These are phyloP conservation scores for Arabidopsis hybrid DNA, from an alignment of 441 rosid species.

Conservation along the genomic window DNA sequence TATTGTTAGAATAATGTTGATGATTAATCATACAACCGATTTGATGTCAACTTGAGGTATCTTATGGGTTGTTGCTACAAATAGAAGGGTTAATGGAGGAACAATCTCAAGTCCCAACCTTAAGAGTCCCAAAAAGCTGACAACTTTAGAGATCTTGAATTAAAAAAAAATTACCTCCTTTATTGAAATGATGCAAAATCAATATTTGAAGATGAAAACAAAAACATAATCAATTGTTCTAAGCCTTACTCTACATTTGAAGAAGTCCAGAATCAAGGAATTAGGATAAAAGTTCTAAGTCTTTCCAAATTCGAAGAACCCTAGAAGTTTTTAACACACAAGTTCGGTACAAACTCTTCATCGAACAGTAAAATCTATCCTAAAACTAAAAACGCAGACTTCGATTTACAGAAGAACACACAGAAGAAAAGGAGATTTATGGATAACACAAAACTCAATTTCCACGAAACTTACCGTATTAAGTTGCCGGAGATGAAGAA, in stretches of 20 bases:
- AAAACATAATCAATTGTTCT: conserved; percentile 7
- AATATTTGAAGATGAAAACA: conserved; percentile 3
- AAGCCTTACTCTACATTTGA: conserved; percentile 15
- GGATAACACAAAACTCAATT: not conserved
- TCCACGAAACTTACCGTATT: conserved; percentile 31
- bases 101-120: conserved; percentile 5
- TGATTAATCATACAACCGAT: not conserved
- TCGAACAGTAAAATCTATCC: conserved; percentile 17
- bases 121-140: conserved; percentile 33
- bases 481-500: conserved; percentile 18
- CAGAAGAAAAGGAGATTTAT: not conserved
- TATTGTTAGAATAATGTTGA: conserved; percentile 4
- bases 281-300: not conserved
- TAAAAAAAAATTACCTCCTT: not conserved
- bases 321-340: not conserved
- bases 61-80: conserved; percentile 1
- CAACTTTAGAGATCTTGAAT: conserved; percentile 24
- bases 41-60: conserved; percentile 4
- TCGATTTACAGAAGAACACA: conserved; percentile 17
- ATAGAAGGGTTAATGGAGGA: not conserved
- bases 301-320: conserved; percentile 4
- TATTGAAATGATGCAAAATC: not conserved
- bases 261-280: conserved; percentile 1
- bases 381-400: conserved; percentile 11
- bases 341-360: conserved; percentile 19